Conservation (phyloP, 2,329 filamentous ascomycete species). For the Pseudocercospora musae region DNA sequence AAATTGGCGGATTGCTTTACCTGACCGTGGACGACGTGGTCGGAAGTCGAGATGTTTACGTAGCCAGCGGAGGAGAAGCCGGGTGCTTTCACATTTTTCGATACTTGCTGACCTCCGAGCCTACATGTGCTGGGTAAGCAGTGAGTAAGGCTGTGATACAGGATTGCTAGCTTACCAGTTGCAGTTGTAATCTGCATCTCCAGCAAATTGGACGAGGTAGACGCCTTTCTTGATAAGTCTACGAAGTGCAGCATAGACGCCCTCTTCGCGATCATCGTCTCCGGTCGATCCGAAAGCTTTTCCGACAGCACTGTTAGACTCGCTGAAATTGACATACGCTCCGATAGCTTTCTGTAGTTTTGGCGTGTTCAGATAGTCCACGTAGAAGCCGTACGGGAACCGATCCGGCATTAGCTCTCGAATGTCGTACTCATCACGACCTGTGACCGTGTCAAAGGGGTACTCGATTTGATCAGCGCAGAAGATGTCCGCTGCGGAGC, state of each 20-base stretch:
- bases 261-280: conserved; percentile 48
- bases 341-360: conserved; percentile 57
- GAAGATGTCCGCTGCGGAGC: conserved; percentile 54
- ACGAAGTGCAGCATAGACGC: conserved; percentile 42
- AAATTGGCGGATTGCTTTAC: conserved; percentile 51
- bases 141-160: not conserved
- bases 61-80: conserved; percentile 48
- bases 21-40: conserved; percentile 50
- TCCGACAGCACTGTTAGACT: conserved; percentile 42
- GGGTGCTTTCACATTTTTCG: conserved; percentile 39
- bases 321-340: conserved; percentile 57
- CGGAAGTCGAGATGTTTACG: conserved; percentile 44
- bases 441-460: conserved; percentile 51
- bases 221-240: conserved; percentile 41
- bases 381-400: conserved; percentile 53
- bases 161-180: conserved; percentile 37
- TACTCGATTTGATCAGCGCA: conserved; percentile 54
- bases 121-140: not conserved
- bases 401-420: conserved; percentile 55
- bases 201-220: conserved; percentile 44
- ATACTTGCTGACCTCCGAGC: conserved; percentile 40
- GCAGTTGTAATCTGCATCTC: conserved; percentile 50
- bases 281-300: conserved; percentile 48
- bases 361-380: conserved; percentile 57
- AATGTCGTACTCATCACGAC: conserved; percentile 60